Base-by-base conservation (phyloP, 2,329 filamentous ascomycete species). In the Diaporthe nobilis region DNA sequence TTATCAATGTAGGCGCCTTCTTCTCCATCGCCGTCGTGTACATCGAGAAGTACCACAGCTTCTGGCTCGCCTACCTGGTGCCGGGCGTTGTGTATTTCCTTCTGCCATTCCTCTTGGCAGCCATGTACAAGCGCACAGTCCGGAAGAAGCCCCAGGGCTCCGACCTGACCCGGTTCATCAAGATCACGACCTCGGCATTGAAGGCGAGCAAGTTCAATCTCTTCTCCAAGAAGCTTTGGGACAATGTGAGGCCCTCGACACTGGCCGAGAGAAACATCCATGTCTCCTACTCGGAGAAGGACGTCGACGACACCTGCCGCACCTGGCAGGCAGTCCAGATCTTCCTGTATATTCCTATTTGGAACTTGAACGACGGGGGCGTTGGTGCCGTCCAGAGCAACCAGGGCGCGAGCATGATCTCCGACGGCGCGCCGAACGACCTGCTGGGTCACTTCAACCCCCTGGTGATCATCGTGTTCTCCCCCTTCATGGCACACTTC, bases 11-110 rank as follows among this genome's bases (percentile, higher is more conserved):
- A 20, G 93, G 93, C 44, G 90, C 92, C 37, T 85, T 92, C 60
- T 78, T 87, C 61, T 91, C 88, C 60, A 88, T 91, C 79, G 87
- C 84, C 80, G 95, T 93, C 90, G 92, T 92, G 47, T 95, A 94
- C 80, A 91, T 93, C 2, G 94, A 95, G 84, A 93, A 93, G 81
- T 94, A 94, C 77, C 88, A 94, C 65, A 93, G 93, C 10, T 95
- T 94, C 86, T 95, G 92, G 92, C 88, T 94, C 34, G 88, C 93
- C 0, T 95, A 88, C 85, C 77, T 87, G 79, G 81, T 86, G 68
- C 83, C 84, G 71, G 78, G 86, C 3, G 82, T 90, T 76, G 84
- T 93, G 80, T 93, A 92, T 83, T 87, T 89, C 75, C 78, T 89
- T 17, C 89, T 91, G 77, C 92, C 92, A 0, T 61, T 89, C 0